Evolutionary conservation across 1,139 yeast species (phyloP).

Genomic region (Geotrichum aggregatum): DNA sequence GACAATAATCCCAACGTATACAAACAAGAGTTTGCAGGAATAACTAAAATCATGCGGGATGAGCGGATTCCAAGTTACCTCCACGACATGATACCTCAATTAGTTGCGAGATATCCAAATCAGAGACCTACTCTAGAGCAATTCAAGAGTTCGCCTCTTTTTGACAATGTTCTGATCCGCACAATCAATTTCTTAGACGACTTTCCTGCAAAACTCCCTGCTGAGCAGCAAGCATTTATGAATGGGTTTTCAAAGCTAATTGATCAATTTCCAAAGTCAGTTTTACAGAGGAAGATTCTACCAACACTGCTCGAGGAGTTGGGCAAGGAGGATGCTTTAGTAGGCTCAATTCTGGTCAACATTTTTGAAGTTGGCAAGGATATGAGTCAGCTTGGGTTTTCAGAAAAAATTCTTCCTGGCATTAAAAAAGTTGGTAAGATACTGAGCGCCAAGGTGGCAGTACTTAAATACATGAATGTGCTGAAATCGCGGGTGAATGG

Average conservation of each 20-base stretch:
- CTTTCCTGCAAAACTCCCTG: conserved; percentile 65
- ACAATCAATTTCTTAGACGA: conserved; percentile 82
- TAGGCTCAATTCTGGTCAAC: conserved; percentile 54
- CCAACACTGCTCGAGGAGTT: conserved; percentile 58
- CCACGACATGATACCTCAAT: conserved; percentile 39
- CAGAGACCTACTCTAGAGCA: conserved; percentile 45
- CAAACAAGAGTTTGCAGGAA: conserved; percentile 33
- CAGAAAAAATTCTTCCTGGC: conserved; percentile 60
- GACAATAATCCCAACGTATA: conserved; percentile 38
- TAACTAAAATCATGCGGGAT: conserved; percentile 50
- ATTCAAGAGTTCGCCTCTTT: conserved; percentile 56
- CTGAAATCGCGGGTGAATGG: conserved; percentile 52
- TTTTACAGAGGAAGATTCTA: conserved; percentile 67
- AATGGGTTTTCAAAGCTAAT: conserved; percentile 59
- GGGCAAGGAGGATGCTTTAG: conserved; percentile 47
- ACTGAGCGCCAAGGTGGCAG: conserved; percentile 48
- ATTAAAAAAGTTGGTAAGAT: conserved; percentile 45
- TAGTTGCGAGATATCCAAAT: conserved; percentile 43
- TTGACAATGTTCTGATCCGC: conserved; percentile 77
- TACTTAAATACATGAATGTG: conserved; percentile 54
- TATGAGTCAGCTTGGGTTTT: conserved; percentile 72
- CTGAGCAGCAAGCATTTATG: conserved; percentile 67
- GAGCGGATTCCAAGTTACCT: conserved; percentile 39
- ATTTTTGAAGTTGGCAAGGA: conserved; percentile 57
- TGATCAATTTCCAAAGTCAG: conserved; percentile 63